Conservation (phyloP, 345 rosid species). For the Eucalyptus decipiens region DNA sequence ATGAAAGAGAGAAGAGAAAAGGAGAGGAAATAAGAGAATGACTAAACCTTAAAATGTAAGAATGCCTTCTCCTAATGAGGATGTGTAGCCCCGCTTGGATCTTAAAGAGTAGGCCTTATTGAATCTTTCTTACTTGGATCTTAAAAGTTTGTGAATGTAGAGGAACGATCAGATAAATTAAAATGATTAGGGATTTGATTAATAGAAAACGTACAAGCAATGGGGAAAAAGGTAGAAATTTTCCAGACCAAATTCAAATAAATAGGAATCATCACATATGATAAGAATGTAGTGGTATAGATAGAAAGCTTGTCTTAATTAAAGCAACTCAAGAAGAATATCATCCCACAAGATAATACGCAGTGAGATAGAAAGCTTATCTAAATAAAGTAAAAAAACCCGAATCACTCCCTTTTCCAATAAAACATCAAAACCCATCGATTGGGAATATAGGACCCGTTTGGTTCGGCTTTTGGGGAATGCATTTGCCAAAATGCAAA, state of each 20-base stretch:
- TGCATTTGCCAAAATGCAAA: too few relatives aligned
- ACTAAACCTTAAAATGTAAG: too few relatives aligned
- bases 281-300: background rate
- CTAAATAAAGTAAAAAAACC: background rate
- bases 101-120: background rate
- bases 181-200: background rate
- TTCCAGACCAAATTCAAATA: background rate
- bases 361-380: background rate
- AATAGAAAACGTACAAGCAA: background rate
- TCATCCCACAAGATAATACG: background rate
- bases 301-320: background rate
- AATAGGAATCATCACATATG: background rate
- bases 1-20: too few relatives aligned
- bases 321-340: background rate
- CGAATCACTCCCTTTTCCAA: background rate
- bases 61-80: background rate
- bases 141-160: background rate
- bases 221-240: background rate
- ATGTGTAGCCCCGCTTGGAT: background rate
- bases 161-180: background rate
- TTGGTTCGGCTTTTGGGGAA: too few relatives aligned
- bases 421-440: background rate
- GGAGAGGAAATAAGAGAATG: too few relatives aligned
- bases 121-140: background rate
- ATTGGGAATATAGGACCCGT: background rate